Percentiles rank a stretch among this genome's conserved stretches.
Evolutionary conservation across 23 red algal species (phyloP).

Genomic region (Gracilaria domingensis): DNA sequence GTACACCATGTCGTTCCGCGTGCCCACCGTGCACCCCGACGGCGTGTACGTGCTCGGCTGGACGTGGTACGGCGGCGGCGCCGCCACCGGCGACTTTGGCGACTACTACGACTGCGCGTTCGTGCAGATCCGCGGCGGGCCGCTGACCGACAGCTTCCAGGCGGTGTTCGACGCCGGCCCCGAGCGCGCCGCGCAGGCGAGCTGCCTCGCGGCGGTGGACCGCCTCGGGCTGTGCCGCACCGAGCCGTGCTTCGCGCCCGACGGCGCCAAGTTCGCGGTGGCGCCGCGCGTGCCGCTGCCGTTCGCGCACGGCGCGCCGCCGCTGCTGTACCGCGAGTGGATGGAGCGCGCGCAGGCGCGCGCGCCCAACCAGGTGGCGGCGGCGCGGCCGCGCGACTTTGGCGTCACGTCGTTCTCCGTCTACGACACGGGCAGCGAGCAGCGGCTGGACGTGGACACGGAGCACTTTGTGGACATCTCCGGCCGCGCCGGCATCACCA

Average conservation of each 20-base stretch:
- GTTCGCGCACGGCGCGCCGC: background rate
- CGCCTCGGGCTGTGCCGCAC: slow-evolving; percentile 11
- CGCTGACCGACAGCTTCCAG: background rate
- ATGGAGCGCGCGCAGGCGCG: background rate
- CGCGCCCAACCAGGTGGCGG: background rate
- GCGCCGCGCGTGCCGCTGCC: background rate
- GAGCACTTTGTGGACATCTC: slow-evolving; percentile 7
- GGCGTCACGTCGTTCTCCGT: background rate
- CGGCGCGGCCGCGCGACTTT: background rate
- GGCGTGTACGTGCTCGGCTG: slow-evolving; percentile 68
- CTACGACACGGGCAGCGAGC: slow-evolving; percentile 1
- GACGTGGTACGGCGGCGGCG: slow-evolving; percentile 71
- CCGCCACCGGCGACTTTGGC: background rate
- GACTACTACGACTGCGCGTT: slow-evolving; percentile 69
- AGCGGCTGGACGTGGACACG: background rate
- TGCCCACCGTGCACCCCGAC: slow-evolving; percentile 51
- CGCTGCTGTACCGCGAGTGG: background rate
- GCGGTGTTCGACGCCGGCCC: slow-evolving; percentile 10
- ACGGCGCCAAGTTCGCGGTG: slow-evolving; percentile 10
- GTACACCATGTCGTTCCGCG: slow-evolving; percentile 1
- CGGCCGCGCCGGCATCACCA: slow-evolving; percentile 11
- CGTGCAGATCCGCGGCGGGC: slow-evolving; percentile 41
- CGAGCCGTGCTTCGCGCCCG: slow-evolving; percentile 22
- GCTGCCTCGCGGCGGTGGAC: slow-evolving; percentile 36
- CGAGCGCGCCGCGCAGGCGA: background rate